phyloP scores from a whole-genome alignment of 371 early-diverging fungal genomes.

The Homolaphlyctis polyrhiza region DNA sequence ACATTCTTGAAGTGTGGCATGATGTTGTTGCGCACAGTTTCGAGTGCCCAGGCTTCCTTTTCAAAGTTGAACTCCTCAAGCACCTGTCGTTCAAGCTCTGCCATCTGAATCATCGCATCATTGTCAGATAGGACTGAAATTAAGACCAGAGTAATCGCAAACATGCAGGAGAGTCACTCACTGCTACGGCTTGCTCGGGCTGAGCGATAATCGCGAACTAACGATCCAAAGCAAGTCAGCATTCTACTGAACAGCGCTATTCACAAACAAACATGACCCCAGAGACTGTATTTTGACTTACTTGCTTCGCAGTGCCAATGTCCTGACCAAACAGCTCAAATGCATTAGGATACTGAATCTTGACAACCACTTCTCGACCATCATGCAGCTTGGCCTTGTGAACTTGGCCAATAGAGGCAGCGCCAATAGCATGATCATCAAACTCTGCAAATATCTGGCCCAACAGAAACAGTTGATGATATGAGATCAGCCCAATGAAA shows the following conservation, averaged over 20 bases:
- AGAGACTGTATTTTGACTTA: neutral
- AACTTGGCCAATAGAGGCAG: constrained; percentile 94
- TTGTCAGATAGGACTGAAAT: neutral
- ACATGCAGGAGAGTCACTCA: too few relatives aligned
- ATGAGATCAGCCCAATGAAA: too few relatives aligned
- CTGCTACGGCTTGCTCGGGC: neutral
- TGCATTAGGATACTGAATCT: constrained; percentile 91
- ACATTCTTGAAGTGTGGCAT: neutral
- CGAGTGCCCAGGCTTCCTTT: neutral
- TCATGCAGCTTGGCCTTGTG: constrained; percentile 60
- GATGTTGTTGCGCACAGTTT: neutral
- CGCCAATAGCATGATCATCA: constrained; percentile 76
- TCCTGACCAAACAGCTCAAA: neutral
- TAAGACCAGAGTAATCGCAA: neutral
- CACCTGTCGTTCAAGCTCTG: neutral
- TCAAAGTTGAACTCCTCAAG: constrained; percentile 5
- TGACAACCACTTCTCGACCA: constrained; percentile 67
- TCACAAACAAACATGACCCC: neutral
- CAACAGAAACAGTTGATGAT: too few relatives aligned
- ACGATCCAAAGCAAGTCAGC: neutral
- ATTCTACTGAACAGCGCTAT: neutral
- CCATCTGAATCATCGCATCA: neutral
- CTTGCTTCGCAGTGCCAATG: constrained; percentile 1
- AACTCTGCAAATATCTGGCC: constrained; percentile 50
- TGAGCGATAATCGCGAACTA: neutral